Percentiles rank a stretch among this genome's conserved stretches.
These are phyloP conservation scores for Sphaerulina musiva DNA, from an alignment of 2,329 filamentous ascomycete genomes.

Conservation along the genomic window DNA sequence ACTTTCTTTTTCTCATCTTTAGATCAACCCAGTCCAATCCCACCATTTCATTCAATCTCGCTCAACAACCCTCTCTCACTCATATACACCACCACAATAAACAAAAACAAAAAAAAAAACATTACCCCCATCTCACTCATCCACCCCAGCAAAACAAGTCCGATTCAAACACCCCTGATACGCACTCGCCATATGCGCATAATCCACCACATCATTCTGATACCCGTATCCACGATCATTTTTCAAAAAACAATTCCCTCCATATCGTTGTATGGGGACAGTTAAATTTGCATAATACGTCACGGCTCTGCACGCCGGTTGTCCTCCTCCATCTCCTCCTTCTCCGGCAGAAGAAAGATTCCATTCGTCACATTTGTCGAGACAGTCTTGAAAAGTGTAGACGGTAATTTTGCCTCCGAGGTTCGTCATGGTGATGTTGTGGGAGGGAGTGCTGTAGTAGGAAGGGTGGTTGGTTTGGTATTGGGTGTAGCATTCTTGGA, in stretches of 20 bases:
- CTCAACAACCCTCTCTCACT: too few relatives aligned
- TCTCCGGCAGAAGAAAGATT: not conserved
- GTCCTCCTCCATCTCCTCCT: not conserved
- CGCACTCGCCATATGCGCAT: constrained; percentile 12
- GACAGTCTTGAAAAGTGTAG: constrained; percentile 12
- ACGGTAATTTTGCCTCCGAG: constrained; percentile 11
- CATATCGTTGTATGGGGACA: constrained; percentile 7
- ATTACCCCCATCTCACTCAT: too few relatives aligned
- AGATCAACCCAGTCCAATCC: too few relatives aligned
- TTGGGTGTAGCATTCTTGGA: constrained; percentile 13
- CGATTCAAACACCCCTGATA: constrained; percentile 11
- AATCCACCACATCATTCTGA: constrained; percentile 12
- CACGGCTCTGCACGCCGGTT: constrained; percentile 9
- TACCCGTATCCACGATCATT: constrained; percentile 11
- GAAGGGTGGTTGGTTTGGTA: constrained; percentile 7
- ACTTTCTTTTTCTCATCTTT: too few relatives aligned
- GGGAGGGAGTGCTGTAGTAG: constrained; percentile 8
- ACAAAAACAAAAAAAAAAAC: too few relatives aligned
- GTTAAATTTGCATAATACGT: constrained; percentile 17
- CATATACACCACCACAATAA: too few relatives aligned
- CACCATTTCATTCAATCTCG: too few relatives aligned
- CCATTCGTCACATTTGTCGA: constrained; percentile 10
- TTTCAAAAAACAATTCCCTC: constrained; percentile 19
- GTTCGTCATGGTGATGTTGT: constrained; percentile 12
- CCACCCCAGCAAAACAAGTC: constrained; percentile 2